A percentile compares a stretch with the other conserved stretches of the same genome.
These are phyloP conservation scores for Mucor irregularis DNA, from an alignment of 371 early-diverging fungal genomes.

Conservation along the genomic window DNA sequence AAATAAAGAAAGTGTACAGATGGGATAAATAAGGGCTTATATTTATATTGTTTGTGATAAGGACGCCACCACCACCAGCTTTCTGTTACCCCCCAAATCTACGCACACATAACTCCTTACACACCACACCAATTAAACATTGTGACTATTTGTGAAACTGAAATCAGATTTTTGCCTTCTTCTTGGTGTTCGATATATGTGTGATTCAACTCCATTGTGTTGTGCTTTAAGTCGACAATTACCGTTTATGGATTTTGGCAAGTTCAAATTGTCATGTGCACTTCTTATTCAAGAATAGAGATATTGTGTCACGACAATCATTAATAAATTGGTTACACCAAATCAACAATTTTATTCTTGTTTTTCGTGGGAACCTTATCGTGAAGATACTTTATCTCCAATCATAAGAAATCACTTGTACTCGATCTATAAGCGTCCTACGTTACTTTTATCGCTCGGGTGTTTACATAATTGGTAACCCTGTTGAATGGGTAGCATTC, in stretches of 20 bases:
- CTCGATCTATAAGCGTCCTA: background rate
- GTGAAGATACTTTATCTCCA: background rate
- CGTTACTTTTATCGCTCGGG: background rate
- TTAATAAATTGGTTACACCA: background rate
- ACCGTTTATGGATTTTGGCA: too few species aligned
- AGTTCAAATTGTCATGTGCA: constrained; percentile 1
- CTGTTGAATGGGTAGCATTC: background rate
- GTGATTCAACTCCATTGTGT: too few species aligned
- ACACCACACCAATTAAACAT: too few species aligned
- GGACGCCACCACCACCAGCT: too few species aligned
- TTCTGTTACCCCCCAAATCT: too few species aligned
- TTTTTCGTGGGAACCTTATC: constrained; percentile 2
- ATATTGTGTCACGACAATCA: background rate
- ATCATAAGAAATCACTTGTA: background rate
- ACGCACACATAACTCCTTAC: too few species aligned
- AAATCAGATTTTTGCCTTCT: too few species aligned
- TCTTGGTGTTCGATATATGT: too few species aligned
- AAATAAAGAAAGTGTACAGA: background rate
- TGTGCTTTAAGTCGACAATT: too few species aligned
- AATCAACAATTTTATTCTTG: background rate
- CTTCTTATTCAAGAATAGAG: background rate
- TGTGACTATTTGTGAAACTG: too few species aligned
- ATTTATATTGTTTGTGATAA: too few species aligned
- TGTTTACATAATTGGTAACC: background rate
- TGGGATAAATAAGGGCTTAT: too few species aligned